Conservation (phyloP, 2,329 filamentous ascomycete species). For the Venturiaceae sp. region DNA sequence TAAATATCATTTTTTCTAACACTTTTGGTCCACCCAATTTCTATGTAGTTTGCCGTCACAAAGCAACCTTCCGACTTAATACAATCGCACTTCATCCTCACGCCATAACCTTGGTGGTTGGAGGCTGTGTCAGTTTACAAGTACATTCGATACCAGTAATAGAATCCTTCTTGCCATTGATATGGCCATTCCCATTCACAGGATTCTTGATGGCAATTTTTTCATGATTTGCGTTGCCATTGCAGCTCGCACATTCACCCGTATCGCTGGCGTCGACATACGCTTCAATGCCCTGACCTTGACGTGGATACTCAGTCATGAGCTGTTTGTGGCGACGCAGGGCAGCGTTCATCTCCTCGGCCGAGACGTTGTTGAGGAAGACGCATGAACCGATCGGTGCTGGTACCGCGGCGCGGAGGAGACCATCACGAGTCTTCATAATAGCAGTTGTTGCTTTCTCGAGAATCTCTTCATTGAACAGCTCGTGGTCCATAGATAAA, state of each 20-base stretch:
- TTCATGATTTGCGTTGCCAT: constrained; percentile 5
- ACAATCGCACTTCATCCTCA: too few species aligned
- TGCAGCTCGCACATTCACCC: constrained; percentile 43
- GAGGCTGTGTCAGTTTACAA: neutral
- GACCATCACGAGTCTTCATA: constrained; percentile 60
- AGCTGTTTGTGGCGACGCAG: constrained; percentile 54
- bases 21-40: too few species aligned
- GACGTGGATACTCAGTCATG: constrained; percentile 52
- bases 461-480: constrained; percentile 57
- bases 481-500: constrained; percentile 59
- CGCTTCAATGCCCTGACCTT: constrained; percentile 57
- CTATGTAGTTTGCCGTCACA: too few species aligned
- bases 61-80: too few species aligned
- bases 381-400: constrained; percentile 56
- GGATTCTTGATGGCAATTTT: neutral
- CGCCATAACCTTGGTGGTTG: neutral
- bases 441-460: constrained; percentile 59
- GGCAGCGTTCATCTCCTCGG: constrained; percentile 52
- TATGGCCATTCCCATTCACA: neutral
- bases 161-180: neutral
- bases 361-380: constrained; percentile 58
- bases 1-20: too few species aligned
- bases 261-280: constrained; percentile 62
- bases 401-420: constrained; percentile 58
- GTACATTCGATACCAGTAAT: neutral